Conservation (phyloP, 345 rosid species). For the Lepidium africanum region DNA sequence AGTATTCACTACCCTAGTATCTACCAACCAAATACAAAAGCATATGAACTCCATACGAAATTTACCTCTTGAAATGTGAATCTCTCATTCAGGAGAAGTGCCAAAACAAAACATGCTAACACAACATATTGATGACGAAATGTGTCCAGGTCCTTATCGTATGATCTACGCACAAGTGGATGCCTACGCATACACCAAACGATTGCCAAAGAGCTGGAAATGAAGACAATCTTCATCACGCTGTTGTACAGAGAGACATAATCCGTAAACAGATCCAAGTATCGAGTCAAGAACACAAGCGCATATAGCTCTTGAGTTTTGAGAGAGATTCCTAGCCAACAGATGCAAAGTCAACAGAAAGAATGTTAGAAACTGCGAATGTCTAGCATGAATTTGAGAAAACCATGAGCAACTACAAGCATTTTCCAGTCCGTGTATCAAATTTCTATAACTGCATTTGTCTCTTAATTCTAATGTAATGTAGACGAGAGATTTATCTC, state of each 20-base stretch:
- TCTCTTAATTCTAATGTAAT: neutral
- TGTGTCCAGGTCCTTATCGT: constrained; percentile 78
- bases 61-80: constrained; percentile 78
- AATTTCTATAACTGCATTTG: neutral
- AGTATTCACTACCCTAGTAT: neutral
- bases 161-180: constrained; percentile 54
- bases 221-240: constrained; percentile 87
- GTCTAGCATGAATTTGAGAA: neutral
- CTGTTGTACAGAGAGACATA: constrained; percentile 73
- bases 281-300: constrained; percentile 73
- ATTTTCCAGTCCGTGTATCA: neutral
- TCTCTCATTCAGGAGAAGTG: constrained; percentile 59
- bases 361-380: neutral
- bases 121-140: constrained; percentile 69
- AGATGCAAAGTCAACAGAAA: constrained; percentile 6
- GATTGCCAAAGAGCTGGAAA: constrained; percentile 73
- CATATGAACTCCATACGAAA: neutral
- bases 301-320: constrained; percentile 96
- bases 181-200: constrained; percentile 90
- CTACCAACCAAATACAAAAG: neutral
- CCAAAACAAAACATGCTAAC: constrained; percentile 48
- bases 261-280: constrained; percentile 78
- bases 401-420: neutral
- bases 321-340: constrained; percentile 64
- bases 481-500: neutral